Conservation (phyloP, 2,329 filamentous ascomycete genomes). For the Verticillium dahliae region DNA sequence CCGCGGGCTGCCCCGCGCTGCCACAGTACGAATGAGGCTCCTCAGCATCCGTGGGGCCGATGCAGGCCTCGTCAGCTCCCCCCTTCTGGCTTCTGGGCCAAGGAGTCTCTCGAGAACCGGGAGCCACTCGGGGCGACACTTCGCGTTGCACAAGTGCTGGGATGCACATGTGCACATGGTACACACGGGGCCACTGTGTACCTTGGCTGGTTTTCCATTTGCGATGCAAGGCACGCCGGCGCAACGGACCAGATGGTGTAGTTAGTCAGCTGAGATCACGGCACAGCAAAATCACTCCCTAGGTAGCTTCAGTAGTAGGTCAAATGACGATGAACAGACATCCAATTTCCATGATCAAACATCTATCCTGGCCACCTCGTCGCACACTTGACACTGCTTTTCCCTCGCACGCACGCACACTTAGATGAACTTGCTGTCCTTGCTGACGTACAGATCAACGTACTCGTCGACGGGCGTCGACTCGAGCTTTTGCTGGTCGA, state of each 20-base stretch:
- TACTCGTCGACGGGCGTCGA: constrained; percentile 84
- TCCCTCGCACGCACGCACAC: neutral
- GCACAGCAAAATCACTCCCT: neutral
- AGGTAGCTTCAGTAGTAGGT: neutral
- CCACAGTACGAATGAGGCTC: neutral
- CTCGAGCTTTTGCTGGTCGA: constrained; percentile 70
- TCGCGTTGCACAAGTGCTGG: neutral
- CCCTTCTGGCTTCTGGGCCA: neutral
- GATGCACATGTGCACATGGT: too few relatives aligned
- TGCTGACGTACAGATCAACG: constrained; percentile 70
- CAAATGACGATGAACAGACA: neutral
- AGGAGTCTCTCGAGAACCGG: neutral
- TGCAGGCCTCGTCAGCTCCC: constrained; percentile 1
- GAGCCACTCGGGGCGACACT: neutral
- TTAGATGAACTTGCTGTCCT: constrained; percentile 55
- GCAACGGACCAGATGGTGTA: neutral
- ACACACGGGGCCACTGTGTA: neutral
- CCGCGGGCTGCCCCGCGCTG: neutral
- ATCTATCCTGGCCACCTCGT: neutral
- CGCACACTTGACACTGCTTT: neutral
- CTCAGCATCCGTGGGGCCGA: neutral
- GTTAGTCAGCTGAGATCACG: neutral
- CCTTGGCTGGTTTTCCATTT: neutral
- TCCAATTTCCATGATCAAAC: neutral
- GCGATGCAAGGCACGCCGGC: neutral